phyloP scores from a whole-genome alignment of 176 grass and related monocot species.

The Aegilops tauschii region DNA sequence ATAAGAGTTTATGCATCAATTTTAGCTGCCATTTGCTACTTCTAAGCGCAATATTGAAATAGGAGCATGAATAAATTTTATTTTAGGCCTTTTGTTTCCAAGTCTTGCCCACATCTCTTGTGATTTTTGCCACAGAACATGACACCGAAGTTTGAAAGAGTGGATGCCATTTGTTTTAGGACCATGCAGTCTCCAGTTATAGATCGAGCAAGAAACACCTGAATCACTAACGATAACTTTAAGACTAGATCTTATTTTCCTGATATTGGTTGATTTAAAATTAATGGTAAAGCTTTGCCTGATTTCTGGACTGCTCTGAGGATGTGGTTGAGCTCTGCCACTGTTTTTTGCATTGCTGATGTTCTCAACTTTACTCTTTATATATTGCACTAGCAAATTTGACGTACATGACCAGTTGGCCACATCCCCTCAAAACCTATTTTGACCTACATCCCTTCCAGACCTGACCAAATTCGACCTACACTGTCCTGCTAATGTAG shows the following conservation, averaged over 20 bases:
- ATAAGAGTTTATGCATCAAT: background rate
- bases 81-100: background rate
- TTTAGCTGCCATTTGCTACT: conserved; percentile 2
- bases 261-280: background rate
- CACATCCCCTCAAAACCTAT: background rate
- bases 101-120: background rate
- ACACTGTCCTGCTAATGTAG: conserved; percentile 41
- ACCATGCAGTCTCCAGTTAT: background rate
- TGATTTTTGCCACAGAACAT: background rate
- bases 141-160: background rate
- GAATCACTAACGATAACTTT: background rate
- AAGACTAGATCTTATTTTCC: background rate
- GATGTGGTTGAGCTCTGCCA: background rate
- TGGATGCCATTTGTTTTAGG: background rate
- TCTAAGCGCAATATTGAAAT: background rate
- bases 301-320: background rate
- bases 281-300: background rate
- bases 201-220: background rate
- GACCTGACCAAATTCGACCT: conserved; percentile 15
- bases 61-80: background rate
- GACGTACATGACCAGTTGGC: background rate
- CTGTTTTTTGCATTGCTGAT: background rate
- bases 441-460: conserved; percentile 13
- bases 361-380: background rate
- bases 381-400: conserved; percentile 8